Base-by-base conservation (phyloP, 176 grass and related monocot species). In the Pontederia crassipes region DNA sequence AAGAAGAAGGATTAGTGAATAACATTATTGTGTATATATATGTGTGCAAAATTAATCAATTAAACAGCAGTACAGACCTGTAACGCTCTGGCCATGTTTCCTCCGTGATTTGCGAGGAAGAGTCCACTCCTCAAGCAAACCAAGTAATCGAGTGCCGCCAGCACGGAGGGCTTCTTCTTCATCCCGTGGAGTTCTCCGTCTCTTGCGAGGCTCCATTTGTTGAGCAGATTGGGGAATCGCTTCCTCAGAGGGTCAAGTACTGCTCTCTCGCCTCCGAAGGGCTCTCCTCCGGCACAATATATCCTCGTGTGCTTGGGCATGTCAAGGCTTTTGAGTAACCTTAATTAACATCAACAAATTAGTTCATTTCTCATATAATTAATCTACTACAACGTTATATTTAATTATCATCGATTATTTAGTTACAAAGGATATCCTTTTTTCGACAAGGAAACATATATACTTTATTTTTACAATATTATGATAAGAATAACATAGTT, bases 101-200 rank as follows among this genome's bases (percentile, higher is more conserved):
- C 79, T n/a, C 79, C 79, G 58, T 82, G 79, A 40, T 61, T 77
- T 9, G 73, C 73, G 12, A 82, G 40, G 73, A 82, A 82, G 45
- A 82, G 54, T 12, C 72, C 47, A 12, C 79, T 82, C 61, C 67
- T 61, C 0, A 77, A 61, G 7, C 79, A 82, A 0, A 82, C 79
- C 8, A 67, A 18, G n/a, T 82, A 82, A 8, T 82, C 79, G 3
- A 82, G 27, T 18, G 79, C 79, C 2, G 79, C 73, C n/a, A 82
- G 18, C 17, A 82, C 32, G 0, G 79, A 82, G 13, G 79, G 73
- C 27, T 57, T 76, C 12, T 11, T 28, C 28, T 56, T 77, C 0
- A 82, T 14, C 3, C 15, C 49, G 11, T 77, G 54, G 0, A 82
- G 55, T 55, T 76, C 67, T 4, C 61, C 55, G 8, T 67, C 55